A percentile compares a stretch with the other conserved stretches of the same genome.
phyloP scores from a whole-genome alignment of 148 eudicot species.

The Vaccinium darrowii region DNA sequence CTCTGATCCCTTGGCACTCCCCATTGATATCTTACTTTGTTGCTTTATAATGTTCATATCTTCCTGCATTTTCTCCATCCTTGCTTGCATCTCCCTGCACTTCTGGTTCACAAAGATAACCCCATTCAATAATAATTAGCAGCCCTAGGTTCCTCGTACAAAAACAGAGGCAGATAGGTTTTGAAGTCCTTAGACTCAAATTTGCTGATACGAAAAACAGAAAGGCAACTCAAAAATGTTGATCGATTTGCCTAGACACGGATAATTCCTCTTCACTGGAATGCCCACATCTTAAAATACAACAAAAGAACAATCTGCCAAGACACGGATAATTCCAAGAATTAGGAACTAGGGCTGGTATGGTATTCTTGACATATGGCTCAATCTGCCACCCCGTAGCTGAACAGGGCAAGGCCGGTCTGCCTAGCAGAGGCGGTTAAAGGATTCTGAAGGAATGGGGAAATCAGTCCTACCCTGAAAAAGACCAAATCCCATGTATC shows the following conservation, averaged over 20 bases:
- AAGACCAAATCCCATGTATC: not conserved
- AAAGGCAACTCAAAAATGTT: not conserved
- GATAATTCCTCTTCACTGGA: not conserved
- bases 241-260: not conserved
- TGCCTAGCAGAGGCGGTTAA: not conserved
- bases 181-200: not conserved
- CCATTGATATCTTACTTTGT: constrained; percentile 19
- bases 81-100: constrained; percentile 41
- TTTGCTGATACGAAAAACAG: not conserved
- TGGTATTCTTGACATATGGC: too few relatives aligned
- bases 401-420: not conserved
- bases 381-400: not conserved
- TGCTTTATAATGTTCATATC: constrained; percentile 21
- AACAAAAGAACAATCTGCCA: not conserved
- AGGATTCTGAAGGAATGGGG: not conserved
- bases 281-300: not conserved
- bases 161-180: not conserved
- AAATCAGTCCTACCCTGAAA: not conserved
- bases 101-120: not conserved
- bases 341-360: not conserved
- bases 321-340: not conserved
- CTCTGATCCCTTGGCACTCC: constrained; percentile 20
- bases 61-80: constrained; percentile 37
- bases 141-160: not conserved
- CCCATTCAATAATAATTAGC: not conserved